phyloP scores from a whole-genome alignment of 2,329 filamentous ascomycete genomes.

The Graphilbum ipis-grandicollis region DNA sequence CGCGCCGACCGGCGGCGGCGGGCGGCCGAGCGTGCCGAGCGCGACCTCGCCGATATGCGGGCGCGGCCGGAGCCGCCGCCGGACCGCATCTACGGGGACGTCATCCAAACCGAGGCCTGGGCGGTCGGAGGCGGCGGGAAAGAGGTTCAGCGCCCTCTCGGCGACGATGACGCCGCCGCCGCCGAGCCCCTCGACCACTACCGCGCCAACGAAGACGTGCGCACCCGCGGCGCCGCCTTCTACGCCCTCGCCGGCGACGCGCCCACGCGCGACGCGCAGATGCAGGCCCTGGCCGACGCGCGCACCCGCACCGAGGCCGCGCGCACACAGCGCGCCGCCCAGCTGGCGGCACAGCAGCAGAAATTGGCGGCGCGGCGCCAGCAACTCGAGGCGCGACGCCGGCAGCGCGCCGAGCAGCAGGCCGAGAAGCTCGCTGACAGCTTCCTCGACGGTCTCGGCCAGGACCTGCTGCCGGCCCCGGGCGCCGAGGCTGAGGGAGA shows the following conservation, averaged over 20 bases:
- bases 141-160: slow-evolving; percentile 47
- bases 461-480: slow-evolving; percentile 8
- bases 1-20: slow-evolving; percentile 42
- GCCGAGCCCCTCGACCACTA: slow-evolving; percentile 62
- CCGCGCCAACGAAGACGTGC: slow-evolving; percentile 65
- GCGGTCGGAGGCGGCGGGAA: slow-evolving; percentile 57
- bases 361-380: slow-evolving; percentile 37
- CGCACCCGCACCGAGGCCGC: slow-evolving; percentile 50
- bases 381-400: neutral
- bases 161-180: neutral
- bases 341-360: slow-evolving; percentile 37
- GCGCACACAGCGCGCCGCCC: slow-evolving; percentile 35
- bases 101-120: slow-evolving; percentile 65
- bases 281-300: slow-evolving; percentile 54
- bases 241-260: slow-evolving; percentile 74
- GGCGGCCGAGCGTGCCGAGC: slow-evolving; percentile 25
- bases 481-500: too few species aligned
- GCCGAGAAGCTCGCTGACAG: slow-evolving; percentile 17
- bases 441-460: slow-evolving; percentile 18
- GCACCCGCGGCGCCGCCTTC: slow-evolving; percentile 80
- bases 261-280: slow-evolving; percentile 47
- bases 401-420: slow-evolving; percentile 11
- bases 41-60: slow-evolving; percentile 51
- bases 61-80: slow-evolving; percentile 47
- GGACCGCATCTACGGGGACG: slow-evolving; percentile 63